Evolutionary conservation across 768 basidiomycete genomes (phyloP), one percentile per base, ranked within the genome.

Genomic region (Suillus discolor): DNA sequence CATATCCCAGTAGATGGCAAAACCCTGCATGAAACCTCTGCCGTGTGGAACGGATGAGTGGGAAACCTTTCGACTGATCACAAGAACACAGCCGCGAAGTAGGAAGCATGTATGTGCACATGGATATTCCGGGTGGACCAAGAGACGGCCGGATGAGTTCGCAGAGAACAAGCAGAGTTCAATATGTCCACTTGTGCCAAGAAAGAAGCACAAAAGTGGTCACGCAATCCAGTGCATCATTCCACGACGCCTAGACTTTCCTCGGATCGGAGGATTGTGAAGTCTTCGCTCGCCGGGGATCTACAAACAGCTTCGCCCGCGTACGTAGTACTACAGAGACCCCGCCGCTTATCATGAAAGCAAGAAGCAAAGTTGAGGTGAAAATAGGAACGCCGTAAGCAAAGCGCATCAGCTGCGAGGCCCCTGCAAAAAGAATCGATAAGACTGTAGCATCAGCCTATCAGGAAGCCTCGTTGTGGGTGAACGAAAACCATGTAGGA

Each of bases 331-430:
- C 62, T 54, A 63, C 60, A 54, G 55, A 64, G 59, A 65, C 57
- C 65, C 70, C 67, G 64, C n/a, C 34, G 54, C 51, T 62, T 61
- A 66, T 68, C 74, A 68, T 45, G 62, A 45, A 51, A 62, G 55
- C 18, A 61, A 64, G 55, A 73, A 47, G 42, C 60, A 62, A 51
- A 60, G 36, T 39, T 62, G 38, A 38, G 66, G 42, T 66, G 63
- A 71, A 72, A 7, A 49, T 53, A 60, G 59, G 68, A 59, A 59
- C 63, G 75, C 70, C 74, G 74, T 70, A 75, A 73, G 41, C 36
- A 64, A 67, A 73, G 74, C 76, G 76, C 76, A 77, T 76, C 75
- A 76, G 49, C 75, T 64, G 74, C 76, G 69, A 73, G 76, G 66
- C 66, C 62, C 57, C 34, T 16, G 57, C 28, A 39, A 41, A 62